Base-by-base conservation (phyloP, 768 basidiomycete species). In the Phanerodontia chrysosporium region DNA sequence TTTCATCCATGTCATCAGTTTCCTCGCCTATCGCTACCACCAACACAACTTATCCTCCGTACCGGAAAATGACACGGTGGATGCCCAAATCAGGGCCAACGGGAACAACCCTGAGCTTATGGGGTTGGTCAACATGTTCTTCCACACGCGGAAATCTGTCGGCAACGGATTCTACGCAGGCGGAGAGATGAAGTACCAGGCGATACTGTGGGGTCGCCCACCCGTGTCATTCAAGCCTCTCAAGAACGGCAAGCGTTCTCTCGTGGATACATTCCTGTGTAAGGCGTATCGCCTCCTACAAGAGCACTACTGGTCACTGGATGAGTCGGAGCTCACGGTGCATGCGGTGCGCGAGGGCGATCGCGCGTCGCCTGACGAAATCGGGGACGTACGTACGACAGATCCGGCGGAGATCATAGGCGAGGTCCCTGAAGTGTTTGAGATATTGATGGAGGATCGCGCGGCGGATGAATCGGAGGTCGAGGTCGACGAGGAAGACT, bases 1-100 rank as follows among this genome's bases (percentile, higher is more conserved):
- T 2, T 62, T 67, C 51, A 45, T 67, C 29, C 58, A 67, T 32
- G 52, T 62, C 52, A n/a, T 59, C 27, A 24, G 13, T 3, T 57
- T 29, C 21, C 22, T 29, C 16, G 44, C 25, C 3, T 42, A 46
- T 16, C 55, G 45, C 25, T 57, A 48, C 45, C 55, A 57, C 24
- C 14, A 39, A 2, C 53, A 55, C 51, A n/a, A 22, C 7, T n/a
- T 52, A 18, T 42, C 39, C 8, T 42, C 39, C 10, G 39, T 10
- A 18, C 39, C 39, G 9, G 10, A 10, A 4, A 18, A 42, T 18
- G 16, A 42, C 39, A 42, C 39, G 8, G 39, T 10, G 39, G 8
- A 42, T 18, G 39, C 39, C 4, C 39, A 42, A 18, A 42, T 42
- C 16, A 7, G 4, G 4, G 39, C 39, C 6, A 42, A 42, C 39